Percentiles rank a stretch among this genome's conserved stretches.
phyloP scores from a whole-genome alignment of 768 basidiomycete genomes.

The Sporobolomyces pararoseus region DNA sequence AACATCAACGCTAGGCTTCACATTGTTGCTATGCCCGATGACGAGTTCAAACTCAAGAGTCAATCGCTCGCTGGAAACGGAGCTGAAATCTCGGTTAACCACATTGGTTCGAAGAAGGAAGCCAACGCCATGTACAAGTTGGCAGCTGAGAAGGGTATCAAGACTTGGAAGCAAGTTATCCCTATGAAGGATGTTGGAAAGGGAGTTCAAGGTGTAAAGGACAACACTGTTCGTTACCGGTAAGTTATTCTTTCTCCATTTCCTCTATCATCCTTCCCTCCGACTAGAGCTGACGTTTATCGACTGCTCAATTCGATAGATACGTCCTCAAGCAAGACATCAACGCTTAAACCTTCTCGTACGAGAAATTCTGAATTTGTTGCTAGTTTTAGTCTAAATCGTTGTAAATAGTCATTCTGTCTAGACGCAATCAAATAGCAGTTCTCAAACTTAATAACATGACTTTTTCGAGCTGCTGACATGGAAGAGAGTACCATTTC shows the following conservation, averaged over 20 bases:
- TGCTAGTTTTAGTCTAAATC: constrained; percentile 3
- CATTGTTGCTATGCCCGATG: constrained; percentile 51
- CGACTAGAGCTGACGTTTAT: background rate
- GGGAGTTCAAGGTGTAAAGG: constrained; percentile 36
- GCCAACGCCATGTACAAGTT: constrained; percentile 60
- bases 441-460: too few species aligned
- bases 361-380: background rate
- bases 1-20: constrained; percentile 58
- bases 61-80: constrained; percentile 42
- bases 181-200: constrained; percentile 40
- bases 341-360: background rate
- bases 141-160: constrained; percentile 55
- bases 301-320: background rate
- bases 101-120: constrained; percentile 61
- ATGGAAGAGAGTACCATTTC: too few species aligned
- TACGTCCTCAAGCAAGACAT: constrained; percentile 40
- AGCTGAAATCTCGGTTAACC: constrained; percentile 46
- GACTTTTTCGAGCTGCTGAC: too few species aligned
- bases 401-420: background rate
- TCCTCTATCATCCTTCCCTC: background rate
- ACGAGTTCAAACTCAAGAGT: constrained; percentile 36
- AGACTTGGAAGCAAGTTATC: constrained; percentile 32
- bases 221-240: constrained; percentile 37
- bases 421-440: background rate
- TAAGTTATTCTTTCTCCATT: background rate